A percentile compares a stretch with the other conserved stretches of the same genome.
Conservation (phyloP, 495 filamentous ascomycete genomes). For the Aspergillus saccharolyticus region DNA sequence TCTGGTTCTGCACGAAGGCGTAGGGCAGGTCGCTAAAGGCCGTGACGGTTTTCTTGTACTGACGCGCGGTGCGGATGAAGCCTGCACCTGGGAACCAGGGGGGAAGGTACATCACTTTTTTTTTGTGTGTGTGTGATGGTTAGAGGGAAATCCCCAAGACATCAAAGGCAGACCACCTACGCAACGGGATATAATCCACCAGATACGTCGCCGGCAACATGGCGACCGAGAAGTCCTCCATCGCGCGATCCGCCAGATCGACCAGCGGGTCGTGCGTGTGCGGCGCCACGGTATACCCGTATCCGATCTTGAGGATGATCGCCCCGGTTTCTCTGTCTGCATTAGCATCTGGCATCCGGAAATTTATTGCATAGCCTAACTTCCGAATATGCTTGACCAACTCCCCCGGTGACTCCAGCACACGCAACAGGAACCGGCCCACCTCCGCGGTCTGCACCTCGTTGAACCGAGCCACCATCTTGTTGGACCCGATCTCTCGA, state of each 20-base stretch:
- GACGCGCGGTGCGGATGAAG: constrained; percentile 35
- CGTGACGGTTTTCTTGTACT: constrained; percentile 22
- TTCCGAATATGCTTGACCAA: constrained; percentile 34
- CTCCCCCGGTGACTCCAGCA: constrained; percentile 31
- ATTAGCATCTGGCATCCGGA: no score
- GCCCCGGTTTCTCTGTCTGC: constrained; percentile 38
- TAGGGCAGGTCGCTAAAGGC: constrained; percentile 32
- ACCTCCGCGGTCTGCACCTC: constrained; percentile 34
- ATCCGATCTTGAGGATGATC: constrained; percentile 43
- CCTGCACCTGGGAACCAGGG: constrained; percentile 44
- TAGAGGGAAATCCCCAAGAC: background rate
- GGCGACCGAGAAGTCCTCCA: constrained; percentile 39
- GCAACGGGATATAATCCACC: constrained; percentile 40
- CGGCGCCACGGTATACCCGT: constrained; percentile 44
- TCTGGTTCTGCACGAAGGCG: constrained; percentile 41
- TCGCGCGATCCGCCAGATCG: constrained; percentile 28
- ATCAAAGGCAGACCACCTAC: constrained; percentile 9
- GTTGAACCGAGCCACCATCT: constrained; percentile 28
- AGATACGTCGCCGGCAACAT: constrained; percentile 37
- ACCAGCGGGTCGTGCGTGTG: constrained; percentile 39
- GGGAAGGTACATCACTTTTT: constrained; percentile 27
- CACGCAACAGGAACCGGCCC: constrained; percentile 37
- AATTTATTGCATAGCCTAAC: no score
- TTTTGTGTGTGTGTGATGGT: no score
- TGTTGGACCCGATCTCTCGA: constrained; percentile 24